phyloP scores from a whole-genome alignment of 805 yeast species.

The Pichia sporocuriosa region DNA sequence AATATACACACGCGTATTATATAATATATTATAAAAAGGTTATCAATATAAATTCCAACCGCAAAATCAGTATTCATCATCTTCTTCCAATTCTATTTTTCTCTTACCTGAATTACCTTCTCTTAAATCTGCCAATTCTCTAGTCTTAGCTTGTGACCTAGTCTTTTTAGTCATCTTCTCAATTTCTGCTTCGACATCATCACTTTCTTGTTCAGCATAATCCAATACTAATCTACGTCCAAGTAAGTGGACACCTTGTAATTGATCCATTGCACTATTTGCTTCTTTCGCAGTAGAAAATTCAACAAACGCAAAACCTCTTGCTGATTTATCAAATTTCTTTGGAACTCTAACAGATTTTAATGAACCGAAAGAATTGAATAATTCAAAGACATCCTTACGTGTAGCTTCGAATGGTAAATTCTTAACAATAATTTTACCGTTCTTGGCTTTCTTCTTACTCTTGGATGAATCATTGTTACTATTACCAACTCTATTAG shows the following conservation, averaged over 20 bases:
- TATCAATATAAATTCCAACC: too few relatives aligned
- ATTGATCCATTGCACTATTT: slow-evolving; percentile 85
- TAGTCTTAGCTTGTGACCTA: slow-evolving; percentile 69
- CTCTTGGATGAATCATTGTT: slow-evolving; percentile 22
- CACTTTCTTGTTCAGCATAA: slow-evolving; percentile 78
- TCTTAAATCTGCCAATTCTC: slow-evolving; percentile 61
- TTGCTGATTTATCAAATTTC: slow-evolving; percentile 89
- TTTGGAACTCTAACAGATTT: slow-evolving; percentile 94
- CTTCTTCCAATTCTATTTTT: slow-evolving; percentile 59
- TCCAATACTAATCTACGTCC: slow-evolving; percentile 94
- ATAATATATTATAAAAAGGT: too few relatives aligned
- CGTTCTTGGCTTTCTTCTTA: slow-evolving; percentile 38
- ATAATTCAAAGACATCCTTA: slow-evolving; percentile 85
- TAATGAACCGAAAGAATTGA: slow-evolving; percentile 90
- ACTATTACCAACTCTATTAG: slow-evolving; percentile 61
- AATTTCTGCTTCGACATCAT: slow-evolving; percentile 83
- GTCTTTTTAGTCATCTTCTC: slow-evolving; percentile 86
- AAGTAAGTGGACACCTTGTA: slow-evolving; percentile 91
- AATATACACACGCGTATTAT: too few relatives aligned
- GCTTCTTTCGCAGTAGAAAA: slow-evolving; percentile 84
- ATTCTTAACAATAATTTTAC: slow-evolving; percentile 89
- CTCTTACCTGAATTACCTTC: slow-evolving; percentile 66
- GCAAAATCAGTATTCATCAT: slow-evolving; percentile 6
- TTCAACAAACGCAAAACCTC: slow-evolving; percentile 98
- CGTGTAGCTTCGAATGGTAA: slow-evolving; percentile 94